Base-by-base conservation (phyloP, 177 flowering plant genomes). In the Vitis hybrid region DNA sequence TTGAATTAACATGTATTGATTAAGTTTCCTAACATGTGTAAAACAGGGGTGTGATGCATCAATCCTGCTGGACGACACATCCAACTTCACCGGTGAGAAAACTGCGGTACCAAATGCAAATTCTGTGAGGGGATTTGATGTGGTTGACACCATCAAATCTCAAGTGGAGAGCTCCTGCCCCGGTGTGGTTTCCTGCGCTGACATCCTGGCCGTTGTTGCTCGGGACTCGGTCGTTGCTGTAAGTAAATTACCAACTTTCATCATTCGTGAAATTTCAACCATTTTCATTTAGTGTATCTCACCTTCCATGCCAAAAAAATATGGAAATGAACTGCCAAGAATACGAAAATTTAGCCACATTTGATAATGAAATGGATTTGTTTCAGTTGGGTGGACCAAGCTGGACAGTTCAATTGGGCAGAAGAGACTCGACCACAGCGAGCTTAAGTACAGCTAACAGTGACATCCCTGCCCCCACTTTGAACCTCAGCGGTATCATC, bases 21-120 rank as follows among this genome's bases (percentile, higher is more conserved):
- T 24, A 50, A 28, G 31, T 28, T 28, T 13, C 49, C 9, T 38
- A 38, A 38, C 47, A 38, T 38, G 9, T 38, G 38, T 44, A 31
- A 7, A 19, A 54, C 58, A 80, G 82, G 82, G 82, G 7, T 80
- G 82, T 68, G 82, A 80, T 58, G 82, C 59, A 38, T 80, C 82
- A 1, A 24, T 80, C 10, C 19, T 80, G 24, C 56, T 80, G 65
- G 82, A 80, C 62, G 77, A 71, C 57, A 67, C 79, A 24, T n/a
- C 79, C 1, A 76, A 3, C 17, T 76, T 76, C 57, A 65, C 70
- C 1, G 78, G 76, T 15, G 79, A 79, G 54, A 79, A 79, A 53
- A 69, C 22, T 1, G 76, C 77, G 12, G 17, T 0, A 31, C 69
- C 82, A 12, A 76, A 73, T 24, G 12, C 2, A 13, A 73, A 70